Conservation (phyloP, 495 filamentous ascomycete species). For the Aspergillus baeticus region DNA sequence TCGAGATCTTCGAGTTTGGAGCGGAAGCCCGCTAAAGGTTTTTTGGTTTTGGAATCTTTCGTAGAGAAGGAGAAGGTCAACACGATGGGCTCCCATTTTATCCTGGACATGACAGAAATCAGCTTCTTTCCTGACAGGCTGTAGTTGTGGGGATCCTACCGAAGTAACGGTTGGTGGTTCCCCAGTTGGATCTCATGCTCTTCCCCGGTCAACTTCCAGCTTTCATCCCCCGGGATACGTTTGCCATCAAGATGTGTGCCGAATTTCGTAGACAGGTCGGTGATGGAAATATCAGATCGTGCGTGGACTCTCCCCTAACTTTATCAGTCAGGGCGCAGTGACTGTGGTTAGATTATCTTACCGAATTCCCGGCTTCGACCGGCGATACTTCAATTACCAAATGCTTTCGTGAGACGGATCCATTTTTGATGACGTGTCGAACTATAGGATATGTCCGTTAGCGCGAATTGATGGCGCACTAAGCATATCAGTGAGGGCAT, state of each 20-base stretch:
- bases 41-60: slow-evolving; percentile 70
- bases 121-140: not conserved
- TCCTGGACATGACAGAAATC: slow-evolving; percentile 37
- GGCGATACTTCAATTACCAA: slow-evolving; percentile 69
- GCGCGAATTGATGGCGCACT: slow-evolving; percentile 16
- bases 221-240: slow-evolving; percentile 55
- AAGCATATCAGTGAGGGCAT: slow-evolving; percentile 7
- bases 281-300: slow-evolving; percentile 63
- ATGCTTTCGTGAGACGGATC: slow-evolving; percentile 87
- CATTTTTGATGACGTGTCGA: slow-evolving; percentile 60
- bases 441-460: slow-evolving; percentile 34
- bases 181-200: slow-evolving; percentile 69
- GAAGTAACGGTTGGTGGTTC: slow-evolving; percentile 53
- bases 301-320: slow-evolving; percentile 49
- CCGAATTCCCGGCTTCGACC: slow-evolving; percentile 67
- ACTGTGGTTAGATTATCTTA: slow-evolving; percentile 31
- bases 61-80: slow-evolving; percentile 79
- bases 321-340: slow-evolving; percentile 16
- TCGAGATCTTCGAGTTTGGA: slow-evolving; percentile 74
- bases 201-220: slow-evolving; percentile 48
- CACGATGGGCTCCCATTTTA: slow-evolving; percentile 79
- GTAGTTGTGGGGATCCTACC: slow-evolving; percentile 27
- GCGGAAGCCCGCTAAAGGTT: slow-evolving; percentile 59
- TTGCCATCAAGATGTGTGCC: slow-evolving; percentile 77
- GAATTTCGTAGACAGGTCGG: slow-evolving; percentile 71